Evolutionary conservation across 176 grass and related monocot species (phyloP), one percentile per base, ranked within the genome.

Genomic region (Cymbopogon citratus): DNA sequence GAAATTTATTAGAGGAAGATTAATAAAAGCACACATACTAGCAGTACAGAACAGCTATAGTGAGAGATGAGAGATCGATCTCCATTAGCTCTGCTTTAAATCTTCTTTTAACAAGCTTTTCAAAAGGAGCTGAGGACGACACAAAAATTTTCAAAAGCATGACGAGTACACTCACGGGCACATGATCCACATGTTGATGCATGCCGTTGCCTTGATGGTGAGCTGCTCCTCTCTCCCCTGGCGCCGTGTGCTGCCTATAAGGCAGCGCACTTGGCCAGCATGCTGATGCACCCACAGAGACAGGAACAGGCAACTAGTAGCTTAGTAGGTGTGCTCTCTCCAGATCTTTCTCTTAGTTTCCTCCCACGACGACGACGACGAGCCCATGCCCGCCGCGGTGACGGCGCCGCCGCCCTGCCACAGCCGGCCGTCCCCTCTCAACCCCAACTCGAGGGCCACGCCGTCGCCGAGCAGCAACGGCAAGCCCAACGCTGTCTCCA

Each of bases 331-430:
- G 61, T 26, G 52, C 56, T 43, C 74, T 77, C 54, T 77, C 33
- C n/a, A 77, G 72, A 74, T 77, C 56, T 41, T 61, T 63, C 74
- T 77, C 73, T 7, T 24, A 21, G 52, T 39, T 10, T 12, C 24
- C 14, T 23, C 12, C 4, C n/a, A 26, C 52, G 3, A 60, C 3
- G 18, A 52, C 34, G 66, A 45, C 23, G 40, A 27, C 6, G 24
- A 28, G 16, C 40, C 56, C 78, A 85, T 89, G 83, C 81, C 87
- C 57, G 72, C 82, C 87, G 59, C 87, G 16, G 48, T 36, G 15
- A 72, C 74, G 36, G 91, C 85, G 5, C 75, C 85, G 5, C 75
- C 82, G 7, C 74, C 67, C 26, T 54, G 41, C 63, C 85, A 88
- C 19, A 29, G 27, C 78, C 77, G 52, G 2, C 24, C 84, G 16